Evolutionary conservation across 768 basidiomycete species (phyloP).

Genomic region (Rhizopogon vinicolor): DNA sequence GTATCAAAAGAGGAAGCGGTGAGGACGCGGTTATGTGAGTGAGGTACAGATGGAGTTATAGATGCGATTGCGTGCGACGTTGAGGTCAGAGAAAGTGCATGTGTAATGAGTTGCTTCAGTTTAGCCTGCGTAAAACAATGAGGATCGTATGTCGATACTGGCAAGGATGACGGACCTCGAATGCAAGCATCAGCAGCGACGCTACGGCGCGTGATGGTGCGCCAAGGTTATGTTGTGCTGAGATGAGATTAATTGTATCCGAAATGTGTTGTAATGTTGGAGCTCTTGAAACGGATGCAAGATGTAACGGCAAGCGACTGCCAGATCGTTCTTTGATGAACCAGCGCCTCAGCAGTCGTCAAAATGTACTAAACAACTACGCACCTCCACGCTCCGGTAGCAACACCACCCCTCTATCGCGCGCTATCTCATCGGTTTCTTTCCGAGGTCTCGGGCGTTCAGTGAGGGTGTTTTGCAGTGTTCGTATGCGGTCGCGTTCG

Average conservation of each 20-base stretch:
- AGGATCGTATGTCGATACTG: neutral
- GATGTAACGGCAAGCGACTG: constrained; percentile 63
- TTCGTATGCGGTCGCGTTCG: constrained; percentile 68
- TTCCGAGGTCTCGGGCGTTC: constrained; percentile 42
- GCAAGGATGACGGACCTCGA: constrained; percentile 47
- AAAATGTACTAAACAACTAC: constrained; percentile 10
- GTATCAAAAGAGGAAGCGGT: constrained; percentile 71
- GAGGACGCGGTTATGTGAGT: constrained; percentile 41
- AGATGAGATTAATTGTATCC: constrained; percentile 78
- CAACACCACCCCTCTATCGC: constrained; percentile 64
- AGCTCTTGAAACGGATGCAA: constrained; percentile 69
- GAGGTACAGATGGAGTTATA: constrained; percentile 54
- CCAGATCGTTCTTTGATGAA: constrained; percentile 56
- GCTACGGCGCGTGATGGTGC: constrained; percentile 60
- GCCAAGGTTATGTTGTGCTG: constrained; percentile 67
- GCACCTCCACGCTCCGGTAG: constrained; percentile 63
- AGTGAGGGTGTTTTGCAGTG: constrained; percentile 38
- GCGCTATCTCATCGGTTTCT: constrained; percentile 62
- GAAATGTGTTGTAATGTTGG: constrained; percentile 74
- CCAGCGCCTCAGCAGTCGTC: neutral
- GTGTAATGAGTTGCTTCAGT: constrained; percentile 79
- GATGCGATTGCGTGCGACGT: constrained; percentile 75
- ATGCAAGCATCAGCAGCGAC: constrained; percentile 69
- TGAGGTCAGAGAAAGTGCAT: constrained; percentile 72
- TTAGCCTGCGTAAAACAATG: constrained; percentile 48